Evolutionary conservation across 306 rosid species (phyloP), one percentile per base, ranked within the genome.

Genomic region (Quercus berberidifolia): DNA sequence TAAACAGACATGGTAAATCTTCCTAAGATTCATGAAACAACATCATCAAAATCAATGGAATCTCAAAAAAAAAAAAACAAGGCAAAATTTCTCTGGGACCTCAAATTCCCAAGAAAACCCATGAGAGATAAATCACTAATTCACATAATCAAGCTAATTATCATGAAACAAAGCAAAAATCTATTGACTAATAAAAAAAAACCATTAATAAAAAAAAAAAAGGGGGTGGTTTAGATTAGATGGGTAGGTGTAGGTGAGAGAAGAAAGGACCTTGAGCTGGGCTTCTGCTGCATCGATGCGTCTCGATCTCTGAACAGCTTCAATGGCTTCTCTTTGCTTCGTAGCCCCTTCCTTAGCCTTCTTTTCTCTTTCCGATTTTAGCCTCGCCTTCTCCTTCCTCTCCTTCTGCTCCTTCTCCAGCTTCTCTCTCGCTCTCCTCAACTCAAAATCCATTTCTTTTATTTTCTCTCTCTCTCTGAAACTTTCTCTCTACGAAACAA

Each of bases 351-450:
- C 96, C 86, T 83, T 90, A 35, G 92, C 93, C 83, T 91, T 95
- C 69, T 75, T 88, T 81, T 95, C 99, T 83, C 76, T 90, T n/a
- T 81, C 85, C 72, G 82, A 51, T 71, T 73, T 90, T 85, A 67
- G 65, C 83, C 86, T 85, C 17, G 92, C 90, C 70, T 8, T 80
- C 67, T 80, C 87, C 79, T 89, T 89, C 81, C 90, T 69, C 89
- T 89, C 97, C 73, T 74, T 91, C 86, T 95, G 99, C 85, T 95
- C 99, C 79, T 86, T 95, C 71, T 85, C 93, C 71, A 95, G 86
- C 87, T 91, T 95, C 92, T 95, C 99, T 78, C 97, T 86, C 77
- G 99, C 97, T 80, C 92, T 86, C 72, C 97, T 76, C 62, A 95
- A 87, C 84, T 95, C 99, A 65, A 90, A 95, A 90, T 93, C 98